Conservation (phyloP, 768 basidiomycete species). For the Lactarius pseudohatsudake region DNA sequence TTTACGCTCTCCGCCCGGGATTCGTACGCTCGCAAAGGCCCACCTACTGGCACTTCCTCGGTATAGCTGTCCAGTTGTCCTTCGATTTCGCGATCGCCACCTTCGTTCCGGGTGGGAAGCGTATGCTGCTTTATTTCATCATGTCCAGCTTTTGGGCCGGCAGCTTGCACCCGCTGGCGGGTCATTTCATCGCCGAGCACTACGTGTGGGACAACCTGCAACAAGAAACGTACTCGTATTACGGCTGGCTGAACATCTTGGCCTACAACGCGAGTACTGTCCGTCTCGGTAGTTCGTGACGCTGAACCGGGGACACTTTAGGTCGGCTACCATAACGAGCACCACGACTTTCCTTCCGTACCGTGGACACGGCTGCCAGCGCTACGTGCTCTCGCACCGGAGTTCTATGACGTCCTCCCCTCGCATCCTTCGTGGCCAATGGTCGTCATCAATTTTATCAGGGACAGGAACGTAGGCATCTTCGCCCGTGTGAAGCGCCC, state of each 20-base stretch:
- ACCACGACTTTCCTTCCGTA: conserved; percentile 97
- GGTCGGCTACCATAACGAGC: conserved; percentile 99
- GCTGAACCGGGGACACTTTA: conserved; percentile 35
- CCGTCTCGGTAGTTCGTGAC: background rate
- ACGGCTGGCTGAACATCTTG: conserved; percentile 84
- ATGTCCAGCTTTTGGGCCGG: conserved; percentile 95
- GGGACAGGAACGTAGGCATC: conserved; percentile 84
- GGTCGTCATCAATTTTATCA: conserved; percentile 92
- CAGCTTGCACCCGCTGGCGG: conserved; percentile 91
- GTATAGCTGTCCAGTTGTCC: conserved; percentile 63
- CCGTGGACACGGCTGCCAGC: conserved; percentile 92
- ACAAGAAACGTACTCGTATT: conserved; percentile 98
- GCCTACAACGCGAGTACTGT: conserved; percentile 81
- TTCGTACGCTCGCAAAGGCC: conserved; percentile 83
- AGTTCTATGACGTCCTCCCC: conserved; percentile 88
- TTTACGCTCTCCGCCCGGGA: conserved; percentile 95
- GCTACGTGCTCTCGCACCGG: conserved; percentile 79
- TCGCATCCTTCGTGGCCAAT: conserved; percentile 92
- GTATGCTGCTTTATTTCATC: conserved; percentile 76
- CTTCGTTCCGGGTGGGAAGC: conserved; percentile 39
- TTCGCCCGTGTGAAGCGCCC: conserved; percentile 81
- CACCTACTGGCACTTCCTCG: conserved; percentile 83
- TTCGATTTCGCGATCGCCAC: conserved; percentile 71
- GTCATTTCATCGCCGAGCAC: conserved; percentile 97
- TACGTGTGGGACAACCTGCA: conserved; percentile 90